Evolutionary conservation across 768 basidiomycete genomes (phyloP).

Genomic region (Suillus placidus): DNA sequence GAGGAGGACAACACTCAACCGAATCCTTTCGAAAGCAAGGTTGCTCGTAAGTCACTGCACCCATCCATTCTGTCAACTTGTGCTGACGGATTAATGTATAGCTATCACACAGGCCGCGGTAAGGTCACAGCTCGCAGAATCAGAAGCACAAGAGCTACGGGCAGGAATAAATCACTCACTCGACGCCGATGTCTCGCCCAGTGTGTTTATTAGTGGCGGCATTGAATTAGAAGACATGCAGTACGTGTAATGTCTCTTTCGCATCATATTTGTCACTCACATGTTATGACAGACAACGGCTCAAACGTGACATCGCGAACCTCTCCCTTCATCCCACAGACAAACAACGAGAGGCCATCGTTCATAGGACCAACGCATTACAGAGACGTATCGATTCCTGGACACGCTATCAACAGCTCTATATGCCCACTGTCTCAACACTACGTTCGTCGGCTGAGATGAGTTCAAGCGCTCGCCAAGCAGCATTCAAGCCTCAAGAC

Average conservation of each 20-base stretch:
- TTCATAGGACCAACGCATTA: not conserved
- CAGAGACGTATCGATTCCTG: not conserved
- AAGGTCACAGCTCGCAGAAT: not conserved
- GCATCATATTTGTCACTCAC: too few relatives aligned
- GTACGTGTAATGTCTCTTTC: not conserved
- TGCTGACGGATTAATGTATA: too few relatives aligned
- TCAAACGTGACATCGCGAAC: too few relatives aligned
- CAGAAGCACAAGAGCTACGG: not conserved
- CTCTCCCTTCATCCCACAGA: slow-evolving; percentile 1
- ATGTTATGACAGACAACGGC: too few relatives aligned
- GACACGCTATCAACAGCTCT: not conserved
- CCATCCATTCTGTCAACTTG: not conserved
- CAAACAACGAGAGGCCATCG: not conserved
- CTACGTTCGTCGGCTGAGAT: not conserved
- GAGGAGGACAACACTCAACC: not conserved
- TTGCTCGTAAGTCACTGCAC: not conserved
- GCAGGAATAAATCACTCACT: not conserved
- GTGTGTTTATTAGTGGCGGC: not conserved
- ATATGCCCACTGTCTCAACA: not conserved
- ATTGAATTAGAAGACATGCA: not conserved
- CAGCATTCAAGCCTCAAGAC: not conserved
- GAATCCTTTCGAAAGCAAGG: not conserved
- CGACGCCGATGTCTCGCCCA: not conserved
- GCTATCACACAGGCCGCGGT: not conserved
- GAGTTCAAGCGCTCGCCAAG: not conserved